Evolutionary conservation across 768 basidiomycete genomes (phyloP), one percentile per base, ranked within the genome.

Genomic region (Kwoniella europaea): DNA sequence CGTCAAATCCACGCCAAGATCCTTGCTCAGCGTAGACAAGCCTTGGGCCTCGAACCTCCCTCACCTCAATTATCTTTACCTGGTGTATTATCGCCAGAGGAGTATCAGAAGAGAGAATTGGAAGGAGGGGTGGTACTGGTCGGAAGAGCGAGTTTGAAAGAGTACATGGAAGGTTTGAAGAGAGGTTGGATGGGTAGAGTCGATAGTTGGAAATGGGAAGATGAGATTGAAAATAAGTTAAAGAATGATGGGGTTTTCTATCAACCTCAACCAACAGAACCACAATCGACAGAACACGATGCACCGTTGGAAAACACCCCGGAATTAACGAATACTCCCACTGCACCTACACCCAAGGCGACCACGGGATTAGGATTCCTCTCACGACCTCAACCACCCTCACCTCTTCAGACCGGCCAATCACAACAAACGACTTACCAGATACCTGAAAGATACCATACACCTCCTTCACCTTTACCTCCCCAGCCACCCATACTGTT

Each of bases 101-200:
- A 16, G 86, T 87, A 27, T 86, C 87, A 86, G 3, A 83, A 86
- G 68, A 87, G 88, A 20, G 89, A 90, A 71, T 85, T 92, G 10
- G 88, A 90, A n/a, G 94, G 94, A 13, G 96, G 95, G 1, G 87
- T 90, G 52, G 87, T 97, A 67, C 85, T 99, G 67, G 83, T 99
- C 41, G 97, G 97, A 3, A 88, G 97, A 61, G 89, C 92, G 44
- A 91, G 93, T 0, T 88, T 96, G 84, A 99, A 98, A 85, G 97
- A 99, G 85, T 98, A 92, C 82, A 89, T 98, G 88, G 87, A 89
- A 65, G 97, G 96, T 2, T 80, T 98, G 53, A 88, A 87, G 79
- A 86, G 88, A 65, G 97, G 97, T 2, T 99, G 92, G 92, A 89
- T 90, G 20, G 89, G 90, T 35, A 86, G 88, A 1, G 82, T 93